A percentile compares a stretch with the other conserved stretches of the same genome.
These are phyloP conservation scores for Hyaloscypha hepaticicola DNA, from an alignment of 495 filamentous ascomycete genomes.

Conservation along the genomic window DNA sequence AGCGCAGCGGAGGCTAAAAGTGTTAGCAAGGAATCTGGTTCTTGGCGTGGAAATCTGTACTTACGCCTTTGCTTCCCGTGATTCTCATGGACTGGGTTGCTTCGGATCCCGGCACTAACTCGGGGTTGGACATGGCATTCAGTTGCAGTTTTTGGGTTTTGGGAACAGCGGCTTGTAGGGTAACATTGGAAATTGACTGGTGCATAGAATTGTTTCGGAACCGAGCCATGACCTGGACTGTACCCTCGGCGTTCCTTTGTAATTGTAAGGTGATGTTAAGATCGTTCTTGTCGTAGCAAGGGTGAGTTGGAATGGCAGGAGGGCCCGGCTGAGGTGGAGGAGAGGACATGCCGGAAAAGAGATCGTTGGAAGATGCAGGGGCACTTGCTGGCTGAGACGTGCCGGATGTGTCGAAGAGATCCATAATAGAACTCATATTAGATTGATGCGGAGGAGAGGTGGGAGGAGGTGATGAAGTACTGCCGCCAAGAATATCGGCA, in stretches of 20 bases:
- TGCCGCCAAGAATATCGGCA: constrained; percentile 77
- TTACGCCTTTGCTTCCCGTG: constrained; percentile 79
- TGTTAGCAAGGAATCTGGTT: constrained; percentile 12
- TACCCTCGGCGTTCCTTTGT: constrained; percentile 71
- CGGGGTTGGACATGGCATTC: constrained; percentile 76
- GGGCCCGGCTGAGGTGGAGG: constrained; percentile 46
- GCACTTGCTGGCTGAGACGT: constrained; percentile 41
- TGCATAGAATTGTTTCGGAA: constrained; percentile 76
- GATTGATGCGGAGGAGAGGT: constrained; percentile 52
- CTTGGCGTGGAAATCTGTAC: constrained; percentile 35
- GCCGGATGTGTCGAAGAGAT: constrained; percentile 62
- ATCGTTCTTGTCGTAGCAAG: constrained; percentile 82
- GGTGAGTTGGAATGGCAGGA: constrained; percentile 50
- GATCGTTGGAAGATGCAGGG: constrained; percentile 47
- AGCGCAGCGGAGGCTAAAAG: constrained; percentile 62
- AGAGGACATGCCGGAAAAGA: constrained; percentile 44
- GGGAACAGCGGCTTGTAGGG: constrained; percentile 90
- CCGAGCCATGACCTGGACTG: constrained; percentile 73
- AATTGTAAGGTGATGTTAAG: constrained; percentile 76
- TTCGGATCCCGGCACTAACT: constrained; percentile 74
- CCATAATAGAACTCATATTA: constrained; percentile 81
- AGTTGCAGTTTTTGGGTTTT: constrained; percentile 92
- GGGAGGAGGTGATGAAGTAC: constrained; percentile 44
- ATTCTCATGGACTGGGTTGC: constrained; percentile 89
- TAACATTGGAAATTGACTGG: constrained; percentile 64